phyloP scores from a whole-genome alignment of 2,329 filamentous ascomycete genomes.

The Colletotrichum limetticola region DNA sequence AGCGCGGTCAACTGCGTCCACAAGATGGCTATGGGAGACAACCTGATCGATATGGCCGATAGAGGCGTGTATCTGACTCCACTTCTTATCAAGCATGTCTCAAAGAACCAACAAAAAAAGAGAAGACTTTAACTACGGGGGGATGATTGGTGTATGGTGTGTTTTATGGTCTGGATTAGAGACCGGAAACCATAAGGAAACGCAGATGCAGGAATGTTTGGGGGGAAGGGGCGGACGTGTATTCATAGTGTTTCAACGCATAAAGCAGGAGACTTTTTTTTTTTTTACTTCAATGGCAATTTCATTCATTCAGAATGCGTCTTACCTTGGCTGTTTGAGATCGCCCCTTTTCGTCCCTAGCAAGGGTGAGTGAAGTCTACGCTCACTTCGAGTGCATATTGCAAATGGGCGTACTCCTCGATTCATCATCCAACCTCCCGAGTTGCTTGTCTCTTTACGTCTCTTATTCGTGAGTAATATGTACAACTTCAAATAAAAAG shows the following conservation, averaged over 20 bases:
- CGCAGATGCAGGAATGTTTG: conserved; percentile 2
- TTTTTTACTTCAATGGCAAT: not conserved
- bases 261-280: not conserved
- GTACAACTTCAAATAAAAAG: not conserved
- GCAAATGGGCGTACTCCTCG: no score
- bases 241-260: conserved; percentile 14
- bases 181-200: not conserved
- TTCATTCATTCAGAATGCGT: not conserved
- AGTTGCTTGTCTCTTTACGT: conserved; percentile 19
- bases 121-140: not conserved
- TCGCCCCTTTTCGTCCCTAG: no score
- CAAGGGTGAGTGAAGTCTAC: no score
- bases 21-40: conserved; percentile 56
- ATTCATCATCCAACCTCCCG: not conserved
- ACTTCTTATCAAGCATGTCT: not conserved
- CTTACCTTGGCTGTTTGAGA: no score
- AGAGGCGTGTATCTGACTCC: conserved; percentile 7
- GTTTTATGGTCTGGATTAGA: not conserved
- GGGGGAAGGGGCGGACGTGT: not conserved
- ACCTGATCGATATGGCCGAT: conserved; percentile 58
- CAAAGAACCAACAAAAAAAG: not conserved
- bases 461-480: conserved; percentile 3
- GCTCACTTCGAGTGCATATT: no score
- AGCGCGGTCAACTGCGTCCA: conserved; percentile 52
- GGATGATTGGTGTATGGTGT: not conserved